These are phyloP conservation scores for Lactarius trivialis DNA, from an alignment of 768 basidiomycete genomes.

Conservation along the genomic window DNA sequence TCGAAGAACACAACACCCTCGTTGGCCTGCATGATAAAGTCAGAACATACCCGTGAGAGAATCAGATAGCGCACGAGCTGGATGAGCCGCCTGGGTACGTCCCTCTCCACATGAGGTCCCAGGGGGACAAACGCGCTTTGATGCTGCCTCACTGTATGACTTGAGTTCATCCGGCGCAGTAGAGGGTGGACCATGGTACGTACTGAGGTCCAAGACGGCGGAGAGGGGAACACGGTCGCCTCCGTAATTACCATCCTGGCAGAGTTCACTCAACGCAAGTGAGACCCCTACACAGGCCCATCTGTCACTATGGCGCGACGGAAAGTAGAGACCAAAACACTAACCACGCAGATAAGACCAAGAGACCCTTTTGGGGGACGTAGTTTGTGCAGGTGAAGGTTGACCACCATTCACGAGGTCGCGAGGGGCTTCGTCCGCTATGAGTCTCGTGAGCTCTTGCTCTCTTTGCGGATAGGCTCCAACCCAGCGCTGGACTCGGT, in stretches of 20 bases:
- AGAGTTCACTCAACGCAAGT: conserved; percentile 13
- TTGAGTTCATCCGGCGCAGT: not conserved
- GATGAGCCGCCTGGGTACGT: conserved; percentile 14
- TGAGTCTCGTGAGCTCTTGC: not conserved
- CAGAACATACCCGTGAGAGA: not conserved
- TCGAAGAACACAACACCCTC: conserved; percentile 4
- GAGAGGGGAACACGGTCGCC: conserved; percentile 6
- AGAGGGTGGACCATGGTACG: not conserved
- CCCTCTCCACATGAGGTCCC: conserved; percentile 7
- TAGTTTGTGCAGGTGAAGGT: not conserved
- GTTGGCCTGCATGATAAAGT: conserved; percentile 2
- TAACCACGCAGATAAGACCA: conserved; percentile 15
- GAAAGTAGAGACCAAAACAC: not conserved
- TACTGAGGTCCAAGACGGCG: conserved; percentile 11
- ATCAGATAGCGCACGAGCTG: not conserved
- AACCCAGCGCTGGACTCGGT: too few relatives aligned
- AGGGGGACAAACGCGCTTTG: conserved; percentile 13
- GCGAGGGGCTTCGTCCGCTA: not conserved
- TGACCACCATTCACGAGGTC: not conserved
- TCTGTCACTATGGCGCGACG: not conserved
- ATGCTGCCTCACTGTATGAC: conserved; percentile 11
- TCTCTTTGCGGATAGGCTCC: not conserved
- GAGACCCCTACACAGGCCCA: not conserved
- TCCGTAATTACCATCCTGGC: conserved; percentile 4
- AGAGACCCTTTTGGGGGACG: not conserved